Percentiles rank a stretch among this genome's conserved stretches.
Conservation (phyloP, 169 alveolate genomes). For the Miamiensis avidus region DNA sequence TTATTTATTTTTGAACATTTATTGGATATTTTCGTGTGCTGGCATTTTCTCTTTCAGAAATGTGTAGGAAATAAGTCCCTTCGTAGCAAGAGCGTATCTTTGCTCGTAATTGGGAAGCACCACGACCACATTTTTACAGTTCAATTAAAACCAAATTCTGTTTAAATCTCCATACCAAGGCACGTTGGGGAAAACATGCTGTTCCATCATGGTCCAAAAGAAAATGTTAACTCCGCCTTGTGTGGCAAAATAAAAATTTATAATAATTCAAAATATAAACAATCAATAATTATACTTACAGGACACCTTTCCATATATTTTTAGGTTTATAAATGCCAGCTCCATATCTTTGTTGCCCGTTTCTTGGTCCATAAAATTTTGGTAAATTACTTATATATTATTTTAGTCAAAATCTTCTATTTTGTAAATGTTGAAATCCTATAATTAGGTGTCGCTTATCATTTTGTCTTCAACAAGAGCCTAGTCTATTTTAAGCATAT, state of each 20-base stretch:
- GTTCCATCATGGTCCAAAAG: background rate
- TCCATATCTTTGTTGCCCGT: background rate
- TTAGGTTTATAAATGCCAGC: background rate
- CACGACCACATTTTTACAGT: background rate
- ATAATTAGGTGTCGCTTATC: no score
- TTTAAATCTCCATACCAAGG: background rate
- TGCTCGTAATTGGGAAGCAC: background rate
- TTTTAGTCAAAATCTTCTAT: background rate
- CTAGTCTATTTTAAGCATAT: background rate
- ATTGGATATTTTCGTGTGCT: background rate
- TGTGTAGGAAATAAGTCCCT: background rate
- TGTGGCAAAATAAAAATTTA: no score
- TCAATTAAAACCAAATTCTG: background rate
- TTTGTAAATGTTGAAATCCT: background rate
- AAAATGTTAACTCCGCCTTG: background rate
- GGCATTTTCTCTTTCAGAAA: background rate
- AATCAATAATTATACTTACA: no score
- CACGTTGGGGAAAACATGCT: background rate
- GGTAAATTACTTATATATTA: background rate
- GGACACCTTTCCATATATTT: background rate
- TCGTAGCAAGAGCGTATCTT: background rate
- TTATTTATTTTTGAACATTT: background rate
- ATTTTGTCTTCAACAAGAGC: background rate
- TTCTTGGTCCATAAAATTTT: background rate
- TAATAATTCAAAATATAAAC: no score